These are phyloP conservation scores for Neurospora pannonica DNA, from an alignment of 495 filamentous ascomycete species.

Conservation along the genomic window DNA sequence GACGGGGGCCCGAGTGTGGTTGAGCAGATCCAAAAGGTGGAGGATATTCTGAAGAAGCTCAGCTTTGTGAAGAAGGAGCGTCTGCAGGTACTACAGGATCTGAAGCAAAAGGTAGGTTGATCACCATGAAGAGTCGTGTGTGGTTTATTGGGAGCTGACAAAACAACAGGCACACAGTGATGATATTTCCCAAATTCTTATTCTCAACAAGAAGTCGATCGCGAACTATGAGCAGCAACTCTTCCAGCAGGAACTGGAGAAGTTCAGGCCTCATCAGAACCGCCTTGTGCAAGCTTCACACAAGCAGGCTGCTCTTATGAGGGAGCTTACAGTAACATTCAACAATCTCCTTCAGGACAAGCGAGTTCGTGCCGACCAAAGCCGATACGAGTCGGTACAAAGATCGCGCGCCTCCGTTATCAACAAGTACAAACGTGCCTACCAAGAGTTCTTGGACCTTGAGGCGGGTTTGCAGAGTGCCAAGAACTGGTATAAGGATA, in stretches of 20 bases:
- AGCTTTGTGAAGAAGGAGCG: constrained; percentile 87
- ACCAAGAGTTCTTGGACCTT: constrained; percentile 89
- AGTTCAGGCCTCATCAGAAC: constrained; percentile 89
- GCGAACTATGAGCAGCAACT: constrained; percentile 79
- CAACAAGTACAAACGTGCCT: constrained; percentile 80
- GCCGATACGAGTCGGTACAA: constrained; percentile 82
- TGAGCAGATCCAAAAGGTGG: constrained; percentile 81
- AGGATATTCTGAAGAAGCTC: constrained; percentile 84
- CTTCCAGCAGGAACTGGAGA: constrained; percentile 90
- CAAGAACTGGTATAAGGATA: constrained; percentile 87
- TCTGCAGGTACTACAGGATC: constrained; percentile 83
- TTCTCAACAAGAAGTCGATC: constrained; percentile 93
- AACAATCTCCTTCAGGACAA: constrained; percentile 87
- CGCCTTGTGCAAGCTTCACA: constrained; percentile 85
- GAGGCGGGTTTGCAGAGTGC: constrained; percentile 75
- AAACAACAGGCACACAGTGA: constrained; percentile 72
- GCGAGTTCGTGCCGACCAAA: constrained; percentile 85
- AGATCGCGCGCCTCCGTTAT: constrained; percentile 73
- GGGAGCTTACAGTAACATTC: constrained; percentile 85
- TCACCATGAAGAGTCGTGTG: not conserved
- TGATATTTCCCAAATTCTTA: constrained; percentile 93
- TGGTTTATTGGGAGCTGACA: not conserved
- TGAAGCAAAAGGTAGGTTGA: constrained; percentile 81
- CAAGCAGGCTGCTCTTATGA: constrained; percentile 88
- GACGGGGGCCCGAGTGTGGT: constrained; percentile 69